phyloP scores from a whole-genome alignment of 225 moss, liverwort and hornwort genomes.

The Pleurozium schreberi region DNA sequence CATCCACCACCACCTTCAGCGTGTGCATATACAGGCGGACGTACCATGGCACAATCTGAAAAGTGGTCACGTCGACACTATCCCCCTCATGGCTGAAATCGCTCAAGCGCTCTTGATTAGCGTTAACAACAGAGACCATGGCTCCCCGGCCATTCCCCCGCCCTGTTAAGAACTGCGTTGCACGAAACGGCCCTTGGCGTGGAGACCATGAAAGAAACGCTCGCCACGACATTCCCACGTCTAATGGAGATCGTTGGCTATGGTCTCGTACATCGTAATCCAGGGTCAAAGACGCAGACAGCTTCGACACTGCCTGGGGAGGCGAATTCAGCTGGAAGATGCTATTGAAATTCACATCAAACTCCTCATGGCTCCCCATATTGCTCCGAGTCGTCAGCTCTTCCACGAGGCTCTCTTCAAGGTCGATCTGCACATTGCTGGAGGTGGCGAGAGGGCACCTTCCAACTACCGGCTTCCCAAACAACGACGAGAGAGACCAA shows the following conservation, averaged over 20 bases:
- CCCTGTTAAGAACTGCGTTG: constrained; percentile 73
- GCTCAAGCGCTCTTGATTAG: constrained; percentile 13
- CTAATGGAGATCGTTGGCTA: constrained; percentile 22
- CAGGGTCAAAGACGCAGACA: constrained; percentile 26
- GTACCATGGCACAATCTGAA: constrained; percentile 90
- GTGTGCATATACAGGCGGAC: constrained; percentile 80
- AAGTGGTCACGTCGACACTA: constrained; percentile 36
- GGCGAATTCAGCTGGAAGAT: constrained; percentile 1
- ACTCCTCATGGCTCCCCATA: background rate
- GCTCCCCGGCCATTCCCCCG: constrained; percentile 79
- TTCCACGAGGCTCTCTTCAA: constrained; percentile 47
- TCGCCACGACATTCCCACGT: constrained; percentile 68
- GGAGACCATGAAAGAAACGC: constrained; percentile 45
- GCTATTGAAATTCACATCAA: constrained; percentile 8
- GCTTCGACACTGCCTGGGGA: constrained; percentile 22
- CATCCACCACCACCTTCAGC: constrained; percentile 60
- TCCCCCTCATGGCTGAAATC: background rate
- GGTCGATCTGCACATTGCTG: constrained; percentile 60
- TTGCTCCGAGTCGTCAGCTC: background rate
- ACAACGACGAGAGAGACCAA: constrained; percentile 70
- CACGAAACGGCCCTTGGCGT: constrained; percentile 64
- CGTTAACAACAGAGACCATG: constrained; percentile 54
- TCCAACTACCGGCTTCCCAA: constrained; percentile 48
- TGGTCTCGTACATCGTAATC: constrained; percentile 37
- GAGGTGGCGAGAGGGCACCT: constrained; percentile 72